Base-by-base conservation (phyloP, 495 filamentous ascomycete species). In the Penicillium atrosanguineum region DNA sequence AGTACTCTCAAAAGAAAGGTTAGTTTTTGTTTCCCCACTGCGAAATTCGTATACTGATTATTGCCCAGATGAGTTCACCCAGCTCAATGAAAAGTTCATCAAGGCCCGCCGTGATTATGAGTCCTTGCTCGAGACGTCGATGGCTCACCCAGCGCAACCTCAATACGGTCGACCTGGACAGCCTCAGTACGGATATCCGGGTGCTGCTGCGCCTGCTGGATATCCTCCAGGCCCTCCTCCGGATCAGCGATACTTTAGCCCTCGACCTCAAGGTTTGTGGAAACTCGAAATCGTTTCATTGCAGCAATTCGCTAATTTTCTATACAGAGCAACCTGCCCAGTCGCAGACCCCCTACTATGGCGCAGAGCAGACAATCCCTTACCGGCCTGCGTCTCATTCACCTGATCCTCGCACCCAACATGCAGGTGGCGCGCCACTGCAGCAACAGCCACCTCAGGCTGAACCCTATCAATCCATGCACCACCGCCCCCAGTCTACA, bases 1-100 rank as follows among this genome's bases (percentile, higher is more conserved):
- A 97, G 73, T 98, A 98, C 61, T 96, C 94, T 14, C 94, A 98
- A 65, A 97, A 96, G 83, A 98, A 98, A 73, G 94, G 91, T 94
- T 77, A 50, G 63, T 44, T 14, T 38, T 50, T 0, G 25, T 12
- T 43, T n/a, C 19, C 1, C 46, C 36, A 14, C 37, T 37, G 9
- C 7, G n/a, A 6, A n/a, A n/a, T 46, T 20, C 28, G 14, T 4
- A 50, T 52, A 39, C 64, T 71, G 16, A 74, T 38, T 28, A 16
- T 11, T 28, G 15, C 47, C 8, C 56, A 96, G 91, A 98, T 72
- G 94, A 98, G 64, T 97, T 98, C 65, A 96, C 93, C 3, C 91
- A 96, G 63, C 81, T 98, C 39, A 98, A 98, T 66, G 94, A 98
- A 62, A 97, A 97, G 69, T 98, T 98, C 70, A 97, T 98, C 78